Evolutionary conservation across 345 rosid species (phyloP), one percentile per base, ranked within the genome.

Genomic region (Hypericum perforatum): DNA sequence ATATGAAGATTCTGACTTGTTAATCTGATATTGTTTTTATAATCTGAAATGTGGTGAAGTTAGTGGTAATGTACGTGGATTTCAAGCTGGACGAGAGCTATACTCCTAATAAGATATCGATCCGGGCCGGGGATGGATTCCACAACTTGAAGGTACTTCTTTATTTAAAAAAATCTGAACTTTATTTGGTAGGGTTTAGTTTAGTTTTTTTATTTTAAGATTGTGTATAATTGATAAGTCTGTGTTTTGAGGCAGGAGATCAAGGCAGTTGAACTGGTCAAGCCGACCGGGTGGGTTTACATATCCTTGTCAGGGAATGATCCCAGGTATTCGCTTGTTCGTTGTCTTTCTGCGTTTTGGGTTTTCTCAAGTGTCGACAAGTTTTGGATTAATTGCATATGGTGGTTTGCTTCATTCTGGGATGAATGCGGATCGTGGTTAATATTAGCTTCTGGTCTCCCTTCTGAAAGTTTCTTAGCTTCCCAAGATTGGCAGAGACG

Each of bases 31-130:
- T 14, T 36, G 10, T 56, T 44, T 39, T 54, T 6, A 16, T 5
- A 22, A 22, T 22, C 2, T 22, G 32, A 4, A 22, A 22, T 22
- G 32, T 22, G 32, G 16, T 74, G 50, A 73, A 92, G 95, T 62
- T 84, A 69, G 91, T 89, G 59, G 82, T 68, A 16, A 53, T 94
- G 12, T 80, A 89, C 56, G 78, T 84, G 76, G 97, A 89, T 75
- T 89, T 78, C 63, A 94, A 94, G 84, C 84, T 82, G 54, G 99
- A 89, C 37, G 94, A 94, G 79, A 94, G 97, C 70, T 89, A 86
- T 51, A 86, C 94, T 0, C 94, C 97, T 0, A 78, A 89, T 75
- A 89, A 86, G 72, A 79, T 94, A 44, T 82, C 91, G 39, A 71
- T 94, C 67, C 74, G 95, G 9, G 87, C 94, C 6, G 94, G 95